Percentiles rank a stretch among this genome's conserved stretches.
These are phyloP conservation scores for Venturia carpophila DNA, from an alignment of 2,329 filamentous ascomycete species.

Conservation along the genomic window DNA sequence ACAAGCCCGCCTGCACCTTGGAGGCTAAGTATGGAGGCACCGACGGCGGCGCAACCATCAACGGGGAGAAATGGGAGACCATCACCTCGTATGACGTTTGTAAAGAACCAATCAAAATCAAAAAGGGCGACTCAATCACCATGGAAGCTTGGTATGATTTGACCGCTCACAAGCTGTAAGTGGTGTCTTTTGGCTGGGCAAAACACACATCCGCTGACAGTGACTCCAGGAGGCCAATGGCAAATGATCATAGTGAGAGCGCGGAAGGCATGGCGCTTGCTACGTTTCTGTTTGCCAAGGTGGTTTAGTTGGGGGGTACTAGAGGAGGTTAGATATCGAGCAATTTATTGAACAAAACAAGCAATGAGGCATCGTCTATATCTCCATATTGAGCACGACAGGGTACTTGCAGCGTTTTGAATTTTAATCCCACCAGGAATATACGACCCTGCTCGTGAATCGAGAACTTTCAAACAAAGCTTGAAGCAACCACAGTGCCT, in stretches of 20 bases:
- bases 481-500: too few relatives aligned
- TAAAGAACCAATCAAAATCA: constrained; percentile 7
- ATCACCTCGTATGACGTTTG: constrained; percentile 13
- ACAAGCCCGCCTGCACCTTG: not conserved
- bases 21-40: constrained; percentile 13
- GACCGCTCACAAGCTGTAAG: constrained; percentile 16
- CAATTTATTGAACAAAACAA: too few relatives aligned
- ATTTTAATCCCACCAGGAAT: too few relatives aligned
- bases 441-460: too few relatives aligned
- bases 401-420: too few relatives aligned
- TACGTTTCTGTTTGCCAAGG: constrained; percentile 1
- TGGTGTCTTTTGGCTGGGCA: not conserved
- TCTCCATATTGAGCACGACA: too few relatives aligned
- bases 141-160: constrained; percentile 17
- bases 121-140: constrained; percentile 13
- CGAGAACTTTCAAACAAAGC: too few relatives aligned
- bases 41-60: constrained; percentile 14
- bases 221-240: constrained; percentile 8
- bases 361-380: too few relatives aligned
- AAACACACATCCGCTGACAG: not conserved
- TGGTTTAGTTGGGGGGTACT: not conserved
- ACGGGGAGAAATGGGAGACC: constrained; percentile 18
- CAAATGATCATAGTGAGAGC: not conserved
- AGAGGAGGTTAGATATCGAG: too few relatives aligned
- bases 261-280: constrained; percentile 17